Base-by-base conservation (phyloP, 2,329 filamentous ascomycete species). In the Chaetomiaceae sp. region DNA sequence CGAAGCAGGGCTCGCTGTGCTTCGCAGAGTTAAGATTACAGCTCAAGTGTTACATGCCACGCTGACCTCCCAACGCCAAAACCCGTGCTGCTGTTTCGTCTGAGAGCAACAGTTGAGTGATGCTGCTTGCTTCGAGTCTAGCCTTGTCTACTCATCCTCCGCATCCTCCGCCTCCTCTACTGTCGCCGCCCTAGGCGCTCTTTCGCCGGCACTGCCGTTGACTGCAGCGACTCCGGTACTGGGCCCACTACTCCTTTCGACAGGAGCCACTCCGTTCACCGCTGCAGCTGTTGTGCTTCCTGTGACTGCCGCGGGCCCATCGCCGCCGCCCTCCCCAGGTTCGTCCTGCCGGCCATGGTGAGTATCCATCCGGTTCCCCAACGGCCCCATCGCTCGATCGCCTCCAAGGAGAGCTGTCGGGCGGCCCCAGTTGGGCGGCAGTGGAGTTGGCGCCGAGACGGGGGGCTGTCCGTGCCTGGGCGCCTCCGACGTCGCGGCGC, bases 371-470 rank as follows among this genome's bases (percentile, higher is more conserved):
- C 38, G 62, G 34, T 20, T 42, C 2, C 55, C 53, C 32, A 58
- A 55, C 12, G 32, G 15, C n/a, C 38, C 42, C 11, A 59, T 57
- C 32, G 58, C 45, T n/a, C 34, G 42, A 15, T 62, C 62, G 38
- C 58, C 63, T 14, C 38, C 30, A 30, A 76, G 76, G 0, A 76
- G 61, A 55, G 76, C 75, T 14, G 71, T 66, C 2, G 70, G 61
- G 12, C 72, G 71, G 38, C 72, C 72, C 75, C 75, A 78, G 47
- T 69, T 71, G 5, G 74, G 74, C 48, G 69, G 58, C 18, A 72
- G 58, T 14, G 73, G 72, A 18, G 69, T 73, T 2, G 74, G 73
- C 4, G 73, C 68, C 12, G 73, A 68, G 14, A 76, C 70, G 17
- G 59, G 54, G 5, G 65, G 60, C 33, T 27, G 43, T n/a, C 42